A percentile compares a stretch with the other conserved stretches of the same genome.
These are phyloP conservation scores for Bryum argenteum DNA, from an alignment of 225 moss, liverwort and hornwort species.

Conservation along the genomic window DNA sequence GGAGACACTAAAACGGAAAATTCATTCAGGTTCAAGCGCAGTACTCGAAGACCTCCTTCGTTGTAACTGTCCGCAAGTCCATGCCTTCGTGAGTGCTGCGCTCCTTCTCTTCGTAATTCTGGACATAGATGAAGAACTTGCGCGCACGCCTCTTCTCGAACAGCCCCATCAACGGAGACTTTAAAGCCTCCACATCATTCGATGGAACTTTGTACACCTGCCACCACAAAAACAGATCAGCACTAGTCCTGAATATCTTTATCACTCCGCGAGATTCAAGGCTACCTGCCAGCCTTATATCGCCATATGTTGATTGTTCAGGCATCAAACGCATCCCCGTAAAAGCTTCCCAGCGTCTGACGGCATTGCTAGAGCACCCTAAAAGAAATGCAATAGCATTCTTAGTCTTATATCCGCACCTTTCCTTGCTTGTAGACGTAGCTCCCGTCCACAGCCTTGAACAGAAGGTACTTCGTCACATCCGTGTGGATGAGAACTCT, in stretches of 20 bases:
- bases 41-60: constrained; percentile 74
- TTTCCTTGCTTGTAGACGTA: constrained; percentile 83
- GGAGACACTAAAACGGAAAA: too few species aligned
- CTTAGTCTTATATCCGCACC: constrained; percentile 28
- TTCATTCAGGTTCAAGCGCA: neutral
- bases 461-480: constrained; percentile 76
- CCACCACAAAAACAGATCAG: neutral
- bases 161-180: constrained; percentile 71
- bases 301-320: too few species aligned
- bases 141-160: constrained; percentile 71
- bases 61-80: constrained; percentile 55
- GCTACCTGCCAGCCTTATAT: too few species aligned
- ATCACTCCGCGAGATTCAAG: too few species aligned
- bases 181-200: constrained; percentile 68
- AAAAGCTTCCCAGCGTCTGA: too few species aligned
- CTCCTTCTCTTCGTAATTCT: constrained; percentile 65
- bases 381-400: neutral
- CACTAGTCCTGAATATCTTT: too few species aligned
- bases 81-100: constrained; percentile 66
- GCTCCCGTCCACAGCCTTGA: constrained; percentile 88
- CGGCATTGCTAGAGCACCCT: too few species aligned
- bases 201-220: constrained; percentile 83
- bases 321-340: too few species aligned
- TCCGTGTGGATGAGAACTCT: constrained; percentile 76
- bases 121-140: constrained; percentile 77